These are phyloP conservation scores for Colletotrichum theobromicola DNA, from an alignment of 2,329 filamentous ascomycete species.

Conservation along the genomic window DNA sequence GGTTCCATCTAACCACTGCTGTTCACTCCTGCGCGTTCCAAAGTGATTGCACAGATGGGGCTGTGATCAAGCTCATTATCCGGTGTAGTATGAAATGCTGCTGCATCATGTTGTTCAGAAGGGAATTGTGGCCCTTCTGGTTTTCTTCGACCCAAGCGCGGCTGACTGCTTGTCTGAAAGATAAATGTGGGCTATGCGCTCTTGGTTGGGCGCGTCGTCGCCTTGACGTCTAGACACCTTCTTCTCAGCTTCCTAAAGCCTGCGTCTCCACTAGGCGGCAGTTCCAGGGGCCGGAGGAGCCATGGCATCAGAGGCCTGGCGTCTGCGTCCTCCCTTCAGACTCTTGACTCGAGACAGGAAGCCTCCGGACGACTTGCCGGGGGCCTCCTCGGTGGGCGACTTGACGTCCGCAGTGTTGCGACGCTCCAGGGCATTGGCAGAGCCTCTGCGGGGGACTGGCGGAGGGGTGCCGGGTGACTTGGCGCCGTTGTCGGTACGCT, in stretches of 20 bases:
- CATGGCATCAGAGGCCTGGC: constrained; percentile 26
- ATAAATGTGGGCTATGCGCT: not conserved
- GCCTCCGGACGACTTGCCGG: constrained; percentile 53
- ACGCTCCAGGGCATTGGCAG: constrained; percentile 59
- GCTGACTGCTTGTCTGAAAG: not conserved
- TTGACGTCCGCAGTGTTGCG: constrained; percentile 66
- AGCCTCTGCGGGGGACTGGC: constrained; percentile 42
- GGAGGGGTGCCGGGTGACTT: constrained; percentile 64
- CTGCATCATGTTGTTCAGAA: not conserved
- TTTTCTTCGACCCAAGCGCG: not conserved
- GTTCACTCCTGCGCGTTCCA: constrained; percentile 3
- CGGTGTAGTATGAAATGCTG: not conserved
- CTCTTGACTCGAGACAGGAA: constrained; percentile 83
- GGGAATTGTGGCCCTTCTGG: not conserved
- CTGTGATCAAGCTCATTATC: not conserved
- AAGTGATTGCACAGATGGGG: not conserved
- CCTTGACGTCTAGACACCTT: not conserved
- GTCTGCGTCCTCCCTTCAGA: constrained; percentile 70
- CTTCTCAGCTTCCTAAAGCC: constrained; percentile 1
- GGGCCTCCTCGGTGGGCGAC: constrained; percentile 42
- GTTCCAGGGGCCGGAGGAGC: constrained; percentile 36
- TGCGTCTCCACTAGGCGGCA: constrained; percentile 39
- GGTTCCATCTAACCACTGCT: not conserved
- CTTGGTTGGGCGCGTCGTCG: not conserved
- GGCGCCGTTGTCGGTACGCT: constrained; percentile 40